Percentiles rank a stretch among this genome's conserved stretches.
phyloP scores from a whole-genome alignment of 768 basidiomycete genomes.

The Tulasnella sp. region DNA sequence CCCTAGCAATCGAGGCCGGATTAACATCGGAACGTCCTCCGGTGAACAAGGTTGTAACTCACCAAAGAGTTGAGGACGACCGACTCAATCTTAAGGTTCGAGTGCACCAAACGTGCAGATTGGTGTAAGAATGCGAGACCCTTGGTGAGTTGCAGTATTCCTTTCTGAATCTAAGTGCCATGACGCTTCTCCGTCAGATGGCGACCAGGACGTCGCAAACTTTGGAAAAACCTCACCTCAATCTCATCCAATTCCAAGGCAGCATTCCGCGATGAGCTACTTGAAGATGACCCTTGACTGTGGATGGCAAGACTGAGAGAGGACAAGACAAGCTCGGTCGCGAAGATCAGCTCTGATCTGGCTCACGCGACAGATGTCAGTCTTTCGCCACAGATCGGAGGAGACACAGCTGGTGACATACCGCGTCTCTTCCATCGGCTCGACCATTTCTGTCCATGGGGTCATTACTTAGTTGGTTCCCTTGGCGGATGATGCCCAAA shows the following conservation, averaged over 20 bases:
- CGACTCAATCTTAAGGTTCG: slow-evolving; percentile 82
- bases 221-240: slow-evolving; percentile 52
- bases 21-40: not conserved
- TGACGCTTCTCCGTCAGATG: not conserved
- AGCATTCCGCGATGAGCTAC: slow-evolving; percentile 43
- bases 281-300: slow-evolving; percentile 45
- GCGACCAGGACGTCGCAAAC: not conserved
- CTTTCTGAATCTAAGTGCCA: slow-evolving; percentile 78
- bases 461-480: slow-evolving; percentile 19
- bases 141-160: slow-evolving; percentile 88
- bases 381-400: not conserved
- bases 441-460: slow-evolving; percentile 76
- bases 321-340: slow-evolving; percentile 84
- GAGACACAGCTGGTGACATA: not conserved
- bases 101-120: slow-evolving; percentile 87
- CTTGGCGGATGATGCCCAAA: not conserved
- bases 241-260: slow-evolving; percentile 91
- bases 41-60: slow-evolving; percentile 21
- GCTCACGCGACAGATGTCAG: not conserved
- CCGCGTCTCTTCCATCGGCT: slow-evolving; percentile 91
- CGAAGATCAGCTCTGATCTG: slow-evolving; percentile 76
- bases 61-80: slow-evolving; percentile 88
- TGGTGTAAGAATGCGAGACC: slow-evolving; percentile 86
- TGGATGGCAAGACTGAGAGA: slow-evolving; percentile 75
- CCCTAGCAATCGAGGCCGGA: slow-evolving; percentile 51